phyloP scores from a whole-genome alignment of 2,329 filamentous ascomycete species.

The Diaporthe caulivora region DNA sequence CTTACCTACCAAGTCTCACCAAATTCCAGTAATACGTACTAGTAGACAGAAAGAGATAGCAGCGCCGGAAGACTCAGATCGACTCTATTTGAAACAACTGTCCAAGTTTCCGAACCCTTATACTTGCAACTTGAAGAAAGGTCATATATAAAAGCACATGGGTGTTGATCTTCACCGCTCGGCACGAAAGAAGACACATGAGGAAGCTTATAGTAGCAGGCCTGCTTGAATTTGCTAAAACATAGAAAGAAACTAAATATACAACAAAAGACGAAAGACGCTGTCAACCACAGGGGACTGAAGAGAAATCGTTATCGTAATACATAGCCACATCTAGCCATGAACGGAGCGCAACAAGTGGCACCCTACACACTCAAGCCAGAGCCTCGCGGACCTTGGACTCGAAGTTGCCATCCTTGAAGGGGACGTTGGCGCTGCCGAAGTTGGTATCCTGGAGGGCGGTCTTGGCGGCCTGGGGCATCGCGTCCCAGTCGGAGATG shows the following conservation, averaged over 20 bases:
- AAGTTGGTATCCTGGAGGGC: slow-evolving; percentile 53
- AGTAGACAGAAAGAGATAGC: no score
- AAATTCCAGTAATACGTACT: no score
- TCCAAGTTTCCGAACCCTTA: no score
- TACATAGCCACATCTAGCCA: not conserved
- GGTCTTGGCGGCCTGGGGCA: slow-evolving; percentile 48
- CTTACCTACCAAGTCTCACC: no score
- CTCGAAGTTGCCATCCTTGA: slow-evolving; percentile 45
- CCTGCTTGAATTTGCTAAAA: not conserved
- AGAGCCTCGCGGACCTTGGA: slow-evolving; percentile 25
- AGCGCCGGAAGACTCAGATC: no score
- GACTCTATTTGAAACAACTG: no score
- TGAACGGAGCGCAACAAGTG: not conserved
- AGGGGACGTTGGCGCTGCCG: slow-evolving; percentile 55
- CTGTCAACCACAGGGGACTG: slow-evolving; percentile 3
- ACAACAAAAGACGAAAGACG: not conserved
- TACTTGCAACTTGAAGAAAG: no score
- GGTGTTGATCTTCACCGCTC: no score
- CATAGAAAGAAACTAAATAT: not conserved
- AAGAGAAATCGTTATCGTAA: not conserved
- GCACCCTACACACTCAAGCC: not conserved
- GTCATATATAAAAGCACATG: no score
- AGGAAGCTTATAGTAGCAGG: not conserved
- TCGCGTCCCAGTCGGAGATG: slow-evolving; percentile 56
- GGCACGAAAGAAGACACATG: no score